Evolutionary conservation across 1,139 yeast species (phyloP).

Genomic region (Debaryomyces psychrophilus): DNA sequence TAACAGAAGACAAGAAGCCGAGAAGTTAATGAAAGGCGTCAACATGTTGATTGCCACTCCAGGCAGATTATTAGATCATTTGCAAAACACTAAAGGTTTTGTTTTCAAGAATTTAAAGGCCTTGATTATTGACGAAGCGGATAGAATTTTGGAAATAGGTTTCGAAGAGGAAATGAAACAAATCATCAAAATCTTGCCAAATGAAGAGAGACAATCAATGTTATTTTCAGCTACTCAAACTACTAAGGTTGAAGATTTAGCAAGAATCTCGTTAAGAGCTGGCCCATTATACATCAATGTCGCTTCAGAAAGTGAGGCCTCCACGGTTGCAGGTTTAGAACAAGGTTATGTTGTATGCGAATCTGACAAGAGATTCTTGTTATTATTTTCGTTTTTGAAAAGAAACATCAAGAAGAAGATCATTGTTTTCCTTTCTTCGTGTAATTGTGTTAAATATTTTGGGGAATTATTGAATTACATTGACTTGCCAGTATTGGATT

Average conservation of each 20-base stretch:
- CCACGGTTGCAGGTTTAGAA: slow-evolving; percentile 96
- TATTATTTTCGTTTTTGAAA: slow-evolving; percentile 89
- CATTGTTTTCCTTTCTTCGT: slow-evolving; percentile 92
- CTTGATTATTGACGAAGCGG: slow-evolving; percentile 94
- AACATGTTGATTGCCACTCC: slow-evolving; percentile 95
- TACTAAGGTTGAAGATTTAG: slow-evolving; percentile 96
- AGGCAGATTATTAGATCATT: slow-evolving; percentile 93
- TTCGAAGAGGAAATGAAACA: slow-evolving; percentile 99
- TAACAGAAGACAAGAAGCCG: slow-evolving; percentile 95
- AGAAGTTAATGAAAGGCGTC: slow-evolving; percentile 89
- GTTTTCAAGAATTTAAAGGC: slow-evolving; percentile 94
- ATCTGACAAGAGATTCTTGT: slow-evolving; percentile 87
- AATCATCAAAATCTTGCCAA: slow-evolving; percentile 90
- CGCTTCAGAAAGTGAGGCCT: slow-evolving; percentile 75
- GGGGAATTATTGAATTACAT: slow-evolving; percentile 93
- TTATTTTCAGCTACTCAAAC: slow-evolving; percentile 98
- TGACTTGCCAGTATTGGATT: slow-evolving; percentile 91
- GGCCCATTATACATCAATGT: slow-evolving; percentile 97
- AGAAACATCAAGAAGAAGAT: slow-evolving; percentile 87
- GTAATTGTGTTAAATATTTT: slow-evolving; percentile 95
- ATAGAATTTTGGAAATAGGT: slow-evolving; percentile 93
- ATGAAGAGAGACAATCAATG: slow-evolving; percentile 94
- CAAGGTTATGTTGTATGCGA: slow-evolving; percentile 99
- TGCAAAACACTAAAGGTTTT: slow-evolving; percentile 93
- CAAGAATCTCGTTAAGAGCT: slow-evolving; percentile 90